These are phyloP conservation scores for Phytophthora palmivora DNA, from an alignment of 352 stramenopile species.

Conservation along the genomic window DNA sequence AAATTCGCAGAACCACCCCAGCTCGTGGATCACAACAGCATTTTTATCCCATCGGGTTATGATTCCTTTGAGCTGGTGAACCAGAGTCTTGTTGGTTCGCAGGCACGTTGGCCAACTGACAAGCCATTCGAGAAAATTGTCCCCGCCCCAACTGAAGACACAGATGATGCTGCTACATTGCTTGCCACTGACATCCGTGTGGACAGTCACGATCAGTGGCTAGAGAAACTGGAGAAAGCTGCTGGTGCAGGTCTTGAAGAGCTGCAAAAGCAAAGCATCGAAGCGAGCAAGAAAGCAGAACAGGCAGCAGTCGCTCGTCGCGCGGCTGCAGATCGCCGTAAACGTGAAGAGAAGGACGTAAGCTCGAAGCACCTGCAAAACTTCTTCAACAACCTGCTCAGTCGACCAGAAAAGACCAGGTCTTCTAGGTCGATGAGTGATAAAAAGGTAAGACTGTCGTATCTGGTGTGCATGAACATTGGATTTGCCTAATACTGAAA, in stretches of 20 bases:
- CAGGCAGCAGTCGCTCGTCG: constrained; percentile 71
- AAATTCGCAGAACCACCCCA: constrained; percentile 75
- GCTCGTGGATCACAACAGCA: constrained; percentile 70
- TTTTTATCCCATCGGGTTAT: constrained; percentile 83
- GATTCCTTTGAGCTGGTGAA: constrained; percentile 80
- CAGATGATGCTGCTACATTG: constrained; percentile 28
- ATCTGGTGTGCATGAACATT: background rate
- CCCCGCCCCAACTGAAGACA: constrained; percentile 57
- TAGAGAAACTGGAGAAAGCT: constrained; percentile 85
- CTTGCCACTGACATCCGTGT: constrained; percentile 62
- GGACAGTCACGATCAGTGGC: constrained; percentile 76
- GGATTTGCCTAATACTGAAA: constrained; percentile 1
- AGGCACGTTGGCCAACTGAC: constrained; percentile 77
- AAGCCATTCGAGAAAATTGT: constrained; percentile 88
- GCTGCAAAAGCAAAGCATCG: constrained; percentile 85
- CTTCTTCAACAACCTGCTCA: constrained; percentile 91
- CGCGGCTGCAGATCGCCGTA: constrained; percentile 73
- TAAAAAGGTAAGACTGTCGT: constrained; percentile 62
- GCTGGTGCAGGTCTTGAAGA: constrained; percentile 80
- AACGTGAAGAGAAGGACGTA: constrained; percentile 85
- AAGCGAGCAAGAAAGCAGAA: constrained; percentile 84
- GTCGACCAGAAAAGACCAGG: constrained; percentile 83
- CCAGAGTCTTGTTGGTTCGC: constrained; percentile 77
- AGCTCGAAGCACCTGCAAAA: constrained; percentile 88
- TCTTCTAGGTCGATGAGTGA: constrained; percentile 64